A percentile compares a stretch with the other conserved stretches of the same genome.
Evolutionary conservation across 164 flowering plant genomes (phyloP).

Genomic region (Brasenia schreberi): DNA sequence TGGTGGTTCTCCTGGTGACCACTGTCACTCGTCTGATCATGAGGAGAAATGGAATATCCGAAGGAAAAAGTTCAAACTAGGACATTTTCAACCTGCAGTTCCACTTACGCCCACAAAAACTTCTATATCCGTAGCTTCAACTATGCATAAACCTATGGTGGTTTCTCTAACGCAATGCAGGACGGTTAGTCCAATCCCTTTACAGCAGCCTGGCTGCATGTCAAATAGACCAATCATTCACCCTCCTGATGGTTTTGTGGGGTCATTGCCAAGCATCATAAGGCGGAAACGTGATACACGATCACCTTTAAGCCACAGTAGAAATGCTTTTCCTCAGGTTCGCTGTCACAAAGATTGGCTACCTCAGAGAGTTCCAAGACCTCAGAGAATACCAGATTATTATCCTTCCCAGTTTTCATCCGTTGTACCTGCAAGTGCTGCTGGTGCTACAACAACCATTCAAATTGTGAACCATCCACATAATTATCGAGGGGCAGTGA

Average conservation of each 20-base stretch:
- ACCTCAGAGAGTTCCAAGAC: background rate
- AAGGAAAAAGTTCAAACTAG: constrained; percentile 29
- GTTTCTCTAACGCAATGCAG: constrained; percentile 6
- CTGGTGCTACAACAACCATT: constrained; percentile 6
- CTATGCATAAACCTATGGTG: constrained; percentile 8
- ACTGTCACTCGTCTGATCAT: constrained; percentile 86
- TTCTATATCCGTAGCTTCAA: constrained; percentile 5
- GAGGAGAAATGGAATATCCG: constrained; percentile 45
- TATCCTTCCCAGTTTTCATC: constrained; percentile 18
- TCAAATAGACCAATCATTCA: constrained; percentile 4
- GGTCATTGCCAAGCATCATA: constrained; percentile 17
- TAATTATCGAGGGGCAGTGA: constrained; percentile 4
- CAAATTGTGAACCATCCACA: constrained; percentile 8
- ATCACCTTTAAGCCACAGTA: constrained; percentile 5
- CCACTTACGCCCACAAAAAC: constrained; percentile 10
- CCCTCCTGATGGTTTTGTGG: constrained; percentile 7
- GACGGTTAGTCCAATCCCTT: constrained; percentile 5
- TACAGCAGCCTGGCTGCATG: constrained; percentile 10
- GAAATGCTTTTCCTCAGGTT: constrained; percentile 14
- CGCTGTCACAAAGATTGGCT: background rate
- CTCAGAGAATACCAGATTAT: constrained; percentile 1
- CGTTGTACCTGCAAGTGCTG: constrained; percentile 10
- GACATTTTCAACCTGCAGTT: constrained; percentile 7
- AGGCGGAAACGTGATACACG: constrained; percentile 14
- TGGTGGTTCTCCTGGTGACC: constrained; percentile 35